Base-by-base conservation (phyloP, 768 basidiomycete genomes). In the Termitomyces sp. region DNA sequence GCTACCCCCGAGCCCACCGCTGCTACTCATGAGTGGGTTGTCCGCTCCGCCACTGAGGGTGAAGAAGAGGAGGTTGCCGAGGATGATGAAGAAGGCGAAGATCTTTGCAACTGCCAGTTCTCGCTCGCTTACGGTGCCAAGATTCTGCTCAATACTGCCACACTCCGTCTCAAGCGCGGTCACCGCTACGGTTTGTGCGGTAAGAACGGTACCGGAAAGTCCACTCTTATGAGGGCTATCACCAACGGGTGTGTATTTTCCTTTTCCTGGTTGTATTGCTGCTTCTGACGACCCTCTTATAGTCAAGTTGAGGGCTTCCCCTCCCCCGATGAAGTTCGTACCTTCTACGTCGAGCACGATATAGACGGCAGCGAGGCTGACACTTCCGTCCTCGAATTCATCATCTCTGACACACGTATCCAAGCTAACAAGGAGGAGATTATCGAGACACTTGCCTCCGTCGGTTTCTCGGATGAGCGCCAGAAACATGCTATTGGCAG, bases 261-360 rank as follows among this genome's bases (percentile, higher is more conserved):
- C 19, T 31, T 46, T 8, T 47, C 5, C 9, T 33, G 9, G 31
- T 33, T 10, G 31, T 33, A 1, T 33, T 33, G 1, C 19, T 50
- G 61, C 65, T 63, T 68, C 67, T 58, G 64, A 75, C 61, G 62
- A 66, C 61, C 19, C 23, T 30, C n/a, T 12, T 58, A 8, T 54
- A 77, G 78, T 58, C 95, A 98, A 76, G 95, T 98, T 65, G 95
- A 98, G 68, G 95, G 95, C 65, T 98, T 98, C 89, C 95, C 95
- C 12, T 95, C 94, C 19, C 92, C 94, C 55, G 91, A 95, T 53
- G 89, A 94, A 69, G 95, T 98, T 70, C 93, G 95, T 71, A 98
- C 95, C 60, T 98, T 96, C 86, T 98, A 97, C 76, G 95, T 98
- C 70, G 95, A 96, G 81, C 95, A 98, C 81, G 95, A 98, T 71